Base-by-base conservation (phyloP, 2,329 filamentous ascomycete genomes). In the Phyllosticta paracitricarpa region DNA sequence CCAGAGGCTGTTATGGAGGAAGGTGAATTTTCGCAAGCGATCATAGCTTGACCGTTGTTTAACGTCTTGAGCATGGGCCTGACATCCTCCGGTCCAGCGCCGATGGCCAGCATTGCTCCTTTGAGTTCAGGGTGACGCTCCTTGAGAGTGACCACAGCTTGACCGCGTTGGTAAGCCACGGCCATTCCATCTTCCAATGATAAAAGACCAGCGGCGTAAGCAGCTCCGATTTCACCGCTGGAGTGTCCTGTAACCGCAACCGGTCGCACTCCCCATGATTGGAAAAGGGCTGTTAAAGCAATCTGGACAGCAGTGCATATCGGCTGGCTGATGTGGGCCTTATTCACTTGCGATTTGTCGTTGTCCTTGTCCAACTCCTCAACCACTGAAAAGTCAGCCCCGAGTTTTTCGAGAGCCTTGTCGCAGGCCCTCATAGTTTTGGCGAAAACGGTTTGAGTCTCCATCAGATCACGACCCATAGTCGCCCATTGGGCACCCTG, bases 1-100 rank as follows among this genome's bases (percentile, higher is more conserved):
- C 79, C 79, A 7, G 78, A 79, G 0, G 80, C 48, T 0, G 79
- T 82, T 1, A 79, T 68, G 40, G 73, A 76, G 0, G 63, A 57
- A 0, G 77, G 72, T 28, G 72, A 73, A 64, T 81, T 81, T 55
- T 70, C 62, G 53, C 68, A 71, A 6, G 70, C 70, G 10, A 70
- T 57, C 8, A 58, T 61, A 62, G 61, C 57, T 6, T 59, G 24
- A 0, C 61, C 61, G 4, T 33, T 40, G n/a, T 22, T 28, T 5
- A 59, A 30, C 25, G n/a, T 58, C 56, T 58, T 55, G 17, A 62
- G n/a, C 35, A 59, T 26, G 17, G 57, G 57, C 7, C 52, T 40
- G 4, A 57, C 24, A 22, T 57, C 61, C 0, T 62, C 61, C 3
- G 53, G 57, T 4, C 57, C 35, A 14, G 51, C 54, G 7, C 61